phyloP scores from a whole-genome alignment of 495 filamentous ascomycete genomes.

The Podospora comata region DNA sequence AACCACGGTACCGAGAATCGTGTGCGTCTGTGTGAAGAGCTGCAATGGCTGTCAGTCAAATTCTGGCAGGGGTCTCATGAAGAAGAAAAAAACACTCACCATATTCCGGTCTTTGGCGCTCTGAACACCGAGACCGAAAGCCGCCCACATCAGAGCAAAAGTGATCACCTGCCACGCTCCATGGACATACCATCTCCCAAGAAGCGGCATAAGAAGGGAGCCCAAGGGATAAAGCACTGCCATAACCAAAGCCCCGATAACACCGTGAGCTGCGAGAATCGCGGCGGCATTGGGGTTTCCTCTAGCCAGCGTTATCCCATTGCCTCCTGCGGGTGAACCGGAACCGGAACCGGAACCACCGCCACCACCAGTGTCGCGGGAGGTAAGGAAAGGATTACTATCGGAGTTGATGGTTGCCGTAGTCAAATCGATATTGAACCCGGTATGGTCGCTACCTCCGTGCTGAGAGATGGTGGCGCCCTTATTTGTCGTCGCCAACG shows the following conservation, averaged over 20 bases:
- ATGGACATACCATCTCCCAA: conserved; percentile 54
- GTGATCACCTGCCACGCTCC: conserved; percentile 56
- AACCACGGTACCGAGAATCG: conserved; percentile 58
- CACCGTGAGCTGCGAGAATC: conserved; percentile 43
- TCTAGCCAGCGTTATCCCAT: conserved; percentile 2
- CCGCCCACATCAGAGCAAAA: conserved; percentile 55
- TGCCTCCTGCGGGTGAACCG: conserved; percentile 18
- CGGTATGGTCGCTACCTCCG: conserved; percentile 39
- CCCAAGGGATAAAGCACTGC: conserved; percentile 56
- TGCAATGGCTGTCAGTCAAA: background rate
- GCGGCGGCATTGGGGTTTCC: conserved; percentile 13
- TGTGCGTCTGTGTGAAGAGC: conserved; percentile 42
- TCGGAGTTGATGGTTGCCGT: conserved; percentile 51
- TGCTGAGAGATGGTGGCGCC: conserved; percentile 57
- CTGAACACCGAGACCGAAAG: conserved; percentile 59
- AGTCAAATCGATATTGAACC: conserved; percentile 57
- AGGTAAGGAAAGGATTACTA: conserved; percentile 57
- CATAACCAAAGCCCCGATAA: conserved; percentile 58
- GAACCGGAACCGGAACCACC: conserved; percentile 21
- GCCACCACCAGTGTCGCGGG: conserved; percentile 16
- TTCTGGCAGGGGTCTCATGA: background rate
- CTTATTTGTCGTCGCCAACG: conserved; percentile 53
- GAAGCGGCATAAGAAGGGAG: conserved; percentile 53
- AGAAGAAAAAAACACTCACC: background rate
- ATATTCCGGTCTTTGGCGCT: conserved; percentile 37